Conservation (phyloP, 768 basidiomycete genomes). For the Trichaptum fuscoviolaceum region DNA sequence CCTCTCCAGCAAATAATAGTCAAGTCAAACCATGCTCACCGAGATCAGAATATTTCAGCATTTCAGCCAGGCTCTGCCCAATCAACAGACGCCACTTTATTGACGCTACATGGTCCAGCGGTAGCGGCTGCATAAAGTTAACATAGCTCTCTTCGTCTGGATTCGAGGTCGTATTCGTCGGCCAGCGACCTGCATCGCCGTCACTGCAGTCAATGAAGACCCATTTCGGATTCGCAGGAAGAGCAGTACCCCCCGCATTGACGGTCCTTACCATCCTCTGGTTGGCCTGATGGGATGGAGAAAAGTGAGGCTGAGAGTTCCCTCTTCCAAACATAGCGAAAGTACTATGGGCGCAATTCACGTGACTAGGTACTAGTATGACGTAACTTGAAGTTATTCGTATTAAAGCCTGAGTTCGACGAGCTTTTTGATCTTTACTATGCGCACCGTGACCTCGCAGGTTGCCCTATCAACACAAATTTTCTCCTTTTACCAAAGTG, state of each 20-base stretch:
- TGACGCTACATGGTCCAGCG: slow-evolving; percentile 42
- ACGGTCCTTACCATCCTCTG: not conserved
- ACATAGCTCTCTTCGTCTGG: slow-evolving; percentile 61
- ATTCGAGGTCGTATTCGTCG: slow-evolving; percentile 45
- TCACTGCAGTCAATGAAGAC: slow-evolving; percentile 61
- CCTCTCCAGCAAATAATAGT: slow-evolving; percentile 1
- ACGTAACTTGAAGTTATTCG: not conserved
- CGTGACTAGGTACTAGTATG: not conserved
- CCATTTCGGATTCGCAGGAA: slow-evolving; percentile 51
- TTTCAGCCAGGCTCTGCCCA: slow-evolving; percentile 35
- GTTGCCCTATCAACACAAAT: not conserved
- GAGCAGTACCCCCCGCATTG: slow-evolving; percentile 4
- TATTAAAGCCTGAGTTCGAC: not conserved
- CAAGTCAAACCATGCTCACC: slow-evolving; percentile 7
- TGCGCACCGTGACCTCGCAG: too few relatives aligned
- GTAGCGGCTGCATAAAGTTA: slow-evolving; percentile 61
- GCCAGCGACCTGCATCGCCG: slow-evolving; percentile 50
- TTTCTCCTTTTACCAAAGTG: not conserved
- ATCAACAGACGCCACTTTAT: slow-evolving; percentile 53
- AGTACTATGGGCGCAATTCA: not conserved
- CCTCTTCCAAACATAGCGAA: too few relatives aligned
- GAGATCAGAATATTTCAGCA: not conserved
- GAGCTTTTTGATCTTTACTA: not conserved
- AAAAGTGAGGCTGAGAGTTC: not conserved
- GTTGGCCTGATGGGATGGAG: not conserved